phyloP scores from a whole-genome alignment of 2,329 filamentous ascomycete species.

The Penicillium sp. region DNA sequence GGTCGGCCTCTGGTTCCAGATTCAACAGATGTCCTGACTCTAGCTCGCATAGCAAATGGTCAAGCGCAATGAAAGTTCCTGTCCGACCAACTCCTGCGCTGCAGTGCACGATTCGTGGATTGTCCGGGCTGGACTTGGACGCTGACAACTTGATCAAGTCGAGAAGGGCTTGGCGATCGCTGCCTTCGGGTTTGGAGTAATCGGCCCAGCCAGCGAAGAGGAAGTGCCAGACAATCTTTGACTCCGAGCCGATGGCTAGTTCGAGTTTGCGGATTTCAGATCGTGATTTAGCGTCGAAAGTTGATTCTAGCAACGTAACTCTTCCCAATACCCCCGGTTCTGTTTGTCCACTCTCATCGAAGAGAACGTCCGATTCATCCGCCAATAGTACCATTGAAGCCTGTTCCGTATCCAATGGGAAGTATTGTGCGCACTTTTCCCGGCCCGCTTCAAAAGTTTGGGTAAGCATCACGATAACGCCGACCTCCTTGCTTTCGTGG shows the following conservation, averaged over 20 bases:
- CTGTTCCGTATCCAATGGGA: constrained; percentile 53
- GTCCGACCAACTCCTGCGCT: constrained; percentile 89
- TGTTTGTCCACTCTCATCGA: constrained; percentile 57
- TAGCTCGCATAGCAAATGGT: constrained; percentile 77
- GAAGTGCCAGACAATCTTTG: constrained; percentile 69
- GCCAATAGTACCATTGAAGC: constrained; percentile 39
- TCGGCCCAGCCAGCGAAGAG: constrained; percentile 85
- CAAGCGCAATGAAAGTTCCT: constrained; percentile 92
- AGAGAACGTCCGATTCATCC: constrained; percentile 30
- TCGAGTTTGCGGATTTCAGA: constrained; percentile 66
- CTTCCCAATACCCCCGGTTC: constrained; percentile 58
- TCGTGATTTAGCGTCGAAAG: constrained; percentile 49
- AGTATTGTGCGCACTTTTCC: constrained; percentile 87
- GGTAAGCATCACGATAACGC: constrained; percentile 89
- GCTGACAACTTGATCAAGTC: constrained; percentile 44
- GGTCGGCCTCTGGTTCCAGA: constrained; percentile 48
- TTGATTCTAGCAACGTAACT: constrained; percentile 53
- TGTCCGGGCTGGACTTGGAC: constrained; percentile 43
- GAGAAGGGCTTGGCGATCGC: constrained; percentile 44
- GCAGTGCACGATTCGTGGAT: constrained; percentile 75
- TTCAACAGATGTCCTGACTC: constrained; percentile 60
- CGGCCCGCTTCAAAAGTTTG: constrained; percentile 68
- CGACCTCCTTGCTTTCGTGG: constrained; percentile 64
- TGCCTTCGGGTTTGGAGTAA: constrained; percentile 64
- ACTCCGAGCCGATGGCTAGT: constrained; percentile 42